phyloP scores from a whole-genome alignment of 1,284 basidiomycete genomes.

The Austroboletus rostrupii region DNA sequence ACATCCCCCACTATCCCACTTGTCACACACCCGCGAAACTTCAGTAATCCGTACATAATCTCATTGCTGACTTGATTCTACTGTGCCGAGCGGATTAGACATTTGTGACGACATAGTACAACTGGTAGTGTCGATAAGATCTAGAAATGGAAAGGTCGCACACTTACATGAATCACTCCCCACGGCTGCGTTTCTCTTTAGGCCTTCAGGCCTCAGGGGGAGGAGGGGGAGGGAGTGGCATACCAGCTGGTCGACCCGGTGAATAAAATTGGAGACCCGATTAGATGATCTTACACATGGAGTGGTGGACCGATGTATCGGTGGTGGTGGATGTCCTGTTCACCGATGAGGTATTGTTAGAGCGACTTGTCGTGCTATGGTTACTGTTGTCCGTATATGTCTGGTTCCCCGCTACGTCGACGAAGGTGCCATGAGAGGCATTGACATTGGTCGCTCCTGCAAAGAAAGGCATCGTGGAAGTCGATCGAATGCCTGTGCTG shows the following conservation, averaged over 20 bases:
- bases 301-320: slow-evolving; percentile 27
- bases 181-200: slow-evolving; percentile 2
- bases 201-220: too few relatives aligned
- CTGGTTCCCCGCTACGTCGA: slow-evolving; percentile 23
- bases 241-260: slow-evolving; percentile 1
- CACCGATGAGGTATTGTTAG: slow-evolving; percentile 21
- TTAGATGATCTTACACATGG: slow-evolving; percentile 19
- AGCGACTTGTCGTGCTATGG: slow-evolving; percentile 11
- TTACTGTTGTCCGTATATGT: slow-evolving; percentile 19
- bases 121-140: too few relatives aligned
- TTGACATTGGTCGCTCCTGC: slow-evolving; percentile 21
- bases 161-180: too few relatives aligned
- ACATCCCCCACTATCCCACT: too few relatives aligned
- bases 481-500: background rate
- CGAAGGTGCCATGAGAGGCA: slow-evolving; percentile 17
- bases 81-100: too few relatives aligned
- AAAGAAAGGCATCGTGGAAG: slow-evolving; percentile 20
- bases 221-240: slow-evolving; percentile 6
- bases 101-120: too few relatives aligned
- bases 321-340: slow-evolving; percentile 16
- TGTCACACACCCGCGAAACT: too few relatives aligned
- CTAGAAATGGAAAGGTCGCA: too few relatives aligned
- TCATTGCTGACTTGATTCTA: too few relatives aligned
- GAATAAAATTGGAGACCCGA: background rate
- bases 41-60: too few relatives aligned